These are phyloP conservation scores for Sphagnum magellanicum DNA, from an alignment of 228 moss, liverwort and hornwort genomes.

Conservation along the genomic window DNA sequence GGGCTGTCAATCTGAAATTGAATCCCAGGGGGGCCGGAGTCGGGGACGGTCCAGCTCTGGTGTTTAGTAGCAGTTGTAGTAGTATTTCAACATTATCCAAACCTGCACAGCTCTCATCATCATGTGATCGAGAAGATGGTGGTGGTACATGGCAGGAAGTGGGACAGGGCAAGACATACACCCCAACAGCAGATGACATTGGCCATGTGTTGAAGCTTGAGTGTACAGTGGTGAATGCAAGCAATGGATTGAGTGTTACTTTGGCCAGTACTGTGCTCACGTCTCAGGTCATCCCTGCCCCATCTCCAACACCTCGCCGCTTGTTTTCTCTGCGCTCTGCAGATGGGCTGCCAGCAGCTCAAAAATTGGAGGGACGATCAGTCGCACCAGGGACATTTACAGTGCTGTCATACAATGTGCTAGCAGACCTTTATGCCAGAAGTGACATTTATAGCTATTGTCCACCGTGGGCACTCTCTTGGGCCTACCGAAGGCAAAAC, in stretches of 20 bases:
- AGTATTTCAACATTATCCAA: conserved; percentile 17
- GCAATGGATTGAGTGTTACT: conserved; percentile 61
- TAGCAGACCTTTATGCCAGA: conserved; percentile 89
- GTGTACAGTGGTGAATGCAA: conserved; percentile 79
- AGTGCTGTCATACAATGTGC: conserved; percentile 89
- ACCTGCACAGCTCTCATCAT: conserved; percentile 29
- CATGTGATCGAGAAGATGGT: conserved; percentile 19
- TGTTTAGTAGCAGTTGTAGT: conserved; percentile 17
- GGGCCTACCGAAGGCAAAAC: conserved; percentile 94
- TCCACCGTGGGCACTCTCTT: conserved; percentile 95
- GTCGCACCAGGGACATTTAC: conserved; percentile 80
- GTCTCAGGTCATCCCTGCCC: conserved; percentile 88
- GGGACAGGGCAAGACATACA: conserved; percentile 90
- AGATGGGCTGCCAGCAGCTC: conserved; percentile 38
- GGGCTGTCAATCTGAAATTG: conserved; percentile 32
- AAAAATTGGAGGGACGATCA: conserved; percentile 68
- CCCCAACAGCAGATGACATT: conserved; percentile 85
- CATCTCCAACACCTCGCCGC: conserved; percentile 90
- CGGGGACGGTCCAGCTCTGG: conserved; percentile 49
- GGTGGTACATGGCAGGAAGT: conserved; percentile 95
- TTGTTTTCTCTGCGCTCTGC: conserved; percentile 59
- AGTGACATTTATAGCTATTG: conserved; percentile 96
- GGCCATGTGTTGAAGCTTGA: conserved; percentile 96
- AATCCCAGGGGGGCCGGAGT: conserved; percentile 19
- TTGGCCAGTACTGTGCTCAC: conserved; percentile 75